phyloP scores from a whole-genome alignment of 306 rosid species.

The Cucumis sativus region Cucumber_9930_V3 NC_026659.2:3352001-3352500 shows the following conservation, averaged over 20 bases:
- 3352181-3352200: constrained; percentile 21
- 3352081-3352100: constrained; percentile 26
- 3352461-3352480: constrained; percentile 15
- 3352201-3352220: constrained; percentile 28
- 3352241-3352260: constrained; percentile 21
- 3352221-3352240: constrained; percentile 35
- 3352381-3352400: constrained; percentile 25
- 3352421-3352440: constrained; percentile 30
- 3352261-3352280: constrained; percentile 34
- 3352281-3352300: constrained; percentile 31
- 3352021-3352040: constrained; percentile 16
- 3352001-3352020: constrained; percentile 28
- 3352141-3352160: constrained; percentile 27
- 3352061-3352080: constrained; percentile 15
- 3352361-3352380: constrained; percentile 25
- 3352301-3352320: constrained; percentile 21
- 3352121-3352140: constrained; percentile 34
- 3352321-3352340: constrained; percentile 25
- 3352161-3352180: constrained; percentile 27
- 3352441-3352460: constrained; percentile 19
- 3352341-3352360: constrained; percentile 41
- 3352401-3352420: constrained; percentile 29
- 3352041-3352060: constrained; percentile 19
- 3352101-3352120: constrained; percentile 23
- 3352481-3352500: constrained; percentile 27